Conservation (phyloP, 1,139 yeast genomes). For the Blastobotrys indianensis region DNA sequence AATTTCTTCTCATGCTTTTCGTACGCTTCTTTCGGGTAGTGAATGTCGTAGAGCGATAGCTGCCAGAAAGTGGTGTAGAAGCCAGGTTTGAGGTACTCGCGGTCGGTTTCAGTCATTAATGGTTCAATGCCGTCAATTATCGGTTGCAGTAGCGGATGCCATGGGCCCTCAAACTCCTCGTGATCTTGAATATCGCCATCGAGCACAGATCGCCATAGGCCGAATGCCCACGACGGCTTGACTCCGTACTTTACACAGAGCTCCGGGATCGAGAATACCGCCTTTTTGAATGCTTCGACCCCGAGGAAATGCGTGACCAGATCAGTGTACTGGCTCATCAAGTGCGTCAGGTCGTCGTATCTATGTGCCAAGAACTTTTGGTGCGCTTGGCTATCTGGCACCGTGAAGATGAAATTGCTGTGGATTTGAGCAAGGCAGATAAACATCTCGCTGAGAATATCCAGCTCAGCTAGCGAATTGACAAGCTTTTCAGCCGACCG, state of each 20-base stretch:
- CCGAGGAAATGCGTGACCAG: slow-evolving; percentile 49
- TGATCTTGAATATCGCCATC: slow-evolving; percentile 30
- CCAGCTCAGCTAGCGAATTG: slow-evolving; percentile 41
- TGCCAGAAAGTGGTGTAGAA: slow-evolving; percentile 70
- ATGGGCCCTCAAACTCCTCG: slow-evolving; percentile 13
- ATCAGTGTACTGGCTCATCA: slow-evolving; percentile 60
- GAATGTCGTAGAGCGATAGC: slow-evolving; percentile 66
- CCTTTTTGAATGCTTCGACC: slow-evolving; percentile 33
- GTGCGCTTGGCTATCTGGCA: slow-evolving; percentile 43
- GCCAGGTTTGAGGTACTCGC: slow-evolving; percentile 38
- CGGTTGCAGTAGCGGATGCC: slow-evolving; percentile 27
- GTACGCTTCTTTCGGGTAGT: slow-evolving; percentile 50
- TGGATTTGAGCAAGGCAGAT: slow-evolving; percentile 54
- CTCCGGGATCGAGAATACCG: slow-evolving; percentile 43
- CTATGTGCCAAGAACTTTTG: slow-evolving; percentile 67
- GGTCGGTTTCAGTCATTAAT: slow-evolving; percentile 31
- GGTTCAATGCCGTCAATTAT: slow-evolving; percentile 22
- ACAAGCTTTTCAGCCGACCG: slow-evolving; percentile 53
- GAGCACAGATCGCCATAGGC: slow-evolving; percentile 61
- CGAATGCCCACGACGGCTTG: slow-evolving; percentile 66
- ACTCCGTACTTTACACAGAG: slow-evolving; percentile 48
- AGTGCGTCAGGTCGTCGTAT: slow-evolving; percentile 63
- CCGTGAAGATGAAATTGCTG: slow-evolving; percentile 30
- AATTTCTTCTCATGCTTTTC: slow-evolving; percentile 38
- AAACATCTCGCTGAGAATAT: slow-evolving; percentile 56